A percentile compares a stretch with the other conserved stretches of the same genome.
phyloP scores from a whole-genome alignment of 176 grass and related monocot genomes.

The Aegilops bicornis region DNA sequence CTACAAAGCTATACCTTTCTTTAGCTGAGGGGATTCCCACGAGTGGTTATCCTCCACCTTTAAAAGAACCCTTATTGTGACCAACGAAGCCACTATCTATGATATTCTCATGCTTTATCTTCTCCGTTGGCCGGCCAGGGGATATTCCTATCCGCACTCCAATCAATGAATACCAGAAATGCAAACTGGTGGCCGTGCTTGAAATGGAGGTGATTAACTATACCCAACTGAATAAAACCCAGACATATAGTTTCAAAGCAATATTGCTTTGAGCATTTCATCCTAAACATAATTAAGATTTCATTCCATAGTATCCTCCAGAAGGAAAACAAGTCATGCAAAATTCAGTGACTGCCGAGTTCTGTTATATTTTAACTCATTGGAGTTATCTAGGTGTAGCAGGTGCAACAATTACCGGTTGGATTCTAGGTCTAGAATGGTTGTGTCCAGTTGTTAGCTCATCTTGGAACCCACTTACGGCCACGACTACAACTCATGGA shows the following conservation, averaged over 20 bases:
- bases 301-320: too few relatives aligned
- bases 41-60: slow-evolving; percentile 35
- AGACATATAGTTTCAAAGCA: not conserved
- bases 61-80: too few relatives aligned
- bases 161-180: slow-evolving; percentile 25
- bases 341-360: too few relatives aligned
- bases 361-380: too few relatives aligned
- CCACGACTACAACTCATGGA: slow-evolving; percentile 4
- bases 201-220: not conserved
- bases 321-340: too few relatives aligned
- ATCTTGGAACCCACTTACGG: not conserved
- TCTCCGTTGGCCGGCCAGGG: slow-evolving; percentile 38
- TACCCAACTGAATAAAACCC: not conserved
- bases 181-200: not conserved
- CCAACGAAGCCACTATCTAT: too few relatives aligned
- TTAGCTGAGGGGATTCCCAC: slow-evolving; percentile 36
- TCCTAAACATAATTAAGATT: too few relatives aligned
- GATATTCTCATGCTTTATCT: slow-evolving; percentile 20
- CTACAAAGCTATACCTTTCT: slow-evolving; percentile 41
- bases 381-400: too few relatives aligned
- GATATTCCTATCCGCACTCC: slow-evolving; percentile 51
- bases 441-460: not conserved
- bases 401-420: too few relatives aligned
- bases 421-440: too few relatives aligned
- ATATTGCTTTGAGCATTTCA: too few relatives aligned